These are phyloP conservation scores for Ceratocystiopsis brevicomis DNA, from an alignment of 2,329 filamentous ascomycete species.

Conservation along the genomic window DNA sequence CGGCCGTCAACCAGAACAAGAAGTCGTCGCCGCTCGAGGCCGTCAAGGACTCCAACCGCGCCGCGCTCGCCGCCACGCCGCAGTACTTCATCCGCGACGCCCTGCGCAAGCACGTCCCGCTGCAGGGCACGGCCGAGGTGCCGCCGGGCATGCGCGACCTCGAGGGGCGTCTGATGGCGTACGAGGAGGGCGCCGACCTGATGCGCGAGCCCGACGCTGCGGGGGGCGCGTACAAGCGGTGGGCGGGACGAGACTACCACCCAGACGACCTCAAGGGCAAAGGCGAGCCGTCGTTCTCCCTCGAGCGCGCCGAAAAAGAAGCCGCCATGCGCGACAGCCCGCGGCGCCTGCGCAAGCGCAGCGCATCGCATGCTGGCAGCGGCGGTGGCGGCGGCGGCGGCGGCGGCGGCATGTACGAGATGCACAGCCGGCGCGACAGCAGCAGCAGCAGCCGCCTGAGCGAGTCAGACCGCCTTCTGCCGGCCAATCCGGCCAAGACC, in stretches of 20 bases:
- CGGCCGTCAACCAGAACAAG: slow-evolving; percentile 49
- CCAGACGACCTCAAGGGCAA: slow-evolving; percentile 69
- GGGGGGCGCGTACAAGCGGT: slow-evolving; percentile 63
- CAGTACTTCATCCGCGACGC: slow-evolving; percentile 58
- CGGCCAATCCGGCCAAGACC: neutral
- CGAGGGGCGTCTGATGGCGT: slow-evolving; percentile 52
- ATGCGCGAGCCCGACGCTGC: slow-evolving; percentile 51
- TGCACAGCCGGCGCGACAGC: too few relatives aligned
- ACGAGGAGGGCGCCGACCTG: slow-evolving; percentile 72
- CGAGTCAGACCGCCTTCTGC: too few relatives aligned
- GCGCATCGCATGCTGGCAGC: slow-evolving; percentile 4
- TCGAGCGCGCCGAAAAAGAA: slow-evolving; percentile 46
- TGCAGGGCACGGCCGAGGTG: slow-evolving; percentile 63
- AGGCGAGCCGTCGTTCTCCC: slow-evolving; percentile 54
- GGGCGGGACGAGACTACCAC: slow-evolving; percentile 37
- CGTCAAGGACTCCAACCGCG: slow-evolving; percentile 50
- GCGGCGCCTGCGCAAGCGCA: slow-evolving; percentile 12
- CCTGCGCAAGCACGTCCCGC: slow-evolving; percentile 51
- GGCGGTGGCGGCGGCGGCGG: too few relatives aligned
- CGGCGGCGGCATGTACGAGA: too few relatives aligned
- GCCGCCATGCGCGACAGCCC: slow-evolving; percentile 13
- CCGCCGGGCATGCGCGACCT: slow-evolving; percentile 53
- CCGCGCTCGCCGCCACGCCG: slow-evolving; percentile 67
- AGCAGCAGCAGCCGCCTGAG: too few relatives aligned
- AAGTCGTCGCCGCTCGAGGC: slow-evolving; percentile 57